Evolutionary conservation across 75 land plant genomes (phyloP).

Genomic region (Pinus albicaulis): DNA sequence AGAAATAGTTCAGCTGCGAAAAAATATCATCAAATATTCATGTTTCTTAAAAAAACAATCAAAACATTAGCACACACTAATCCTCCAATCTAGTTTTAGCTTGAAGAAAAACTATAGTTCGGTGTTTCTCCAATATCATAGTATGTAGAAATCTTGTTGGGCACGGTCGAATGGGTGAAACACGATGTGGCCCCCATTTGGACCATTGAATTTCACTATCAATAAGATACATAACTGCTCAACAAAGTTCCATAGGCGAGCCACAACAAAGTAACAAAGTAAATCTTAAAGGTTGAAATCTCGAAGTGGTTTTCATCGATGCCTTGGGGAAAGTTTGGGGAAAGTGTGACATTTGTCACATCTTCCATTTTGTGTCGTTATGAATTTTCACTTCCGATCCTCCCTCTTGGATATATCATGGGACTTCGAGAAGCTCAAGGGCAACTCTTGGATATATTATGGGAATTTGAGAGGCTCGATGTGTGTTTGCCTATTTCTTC

Average conservation of each 20-base stretch:
- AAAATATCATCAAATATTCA: too few relatives aligned
- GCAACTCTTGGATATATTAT: slow-evolving; percentile 11
- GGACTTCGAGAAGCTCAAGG: neutral
- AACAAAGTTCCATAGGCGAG: neutral
- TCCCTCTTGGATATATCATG: slow-evolving; percentile 25
- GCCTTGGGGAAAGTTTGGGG: slow-evolving; percentile 49
- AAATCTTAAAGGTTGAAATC: neutral
- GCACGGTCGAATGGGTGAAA: neutral
- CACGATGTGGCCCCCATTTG: neutral
- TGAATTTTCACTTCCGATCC: slow-evolving; percentile 55
- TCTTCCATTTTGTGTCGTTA: slow-evolving; percentile 41
- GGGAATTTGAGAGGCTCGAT: slow-evolving; percentile 10
- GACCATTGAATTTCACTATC: neutral
- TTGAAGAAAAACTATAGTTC: neutral
- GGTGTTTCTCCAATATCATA: neutral
- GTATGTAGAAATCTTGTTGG: neutral
- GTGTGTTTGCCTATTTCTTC: slow-evolving; percentile 25
- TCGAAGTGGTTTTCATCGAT: slow-evolving; percentile 11
- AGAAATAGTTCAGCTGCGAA: too few relatives aligned
- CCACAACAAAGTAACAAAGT: neutral
- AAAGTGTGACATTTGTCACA: slow-evolving; percentile 27
- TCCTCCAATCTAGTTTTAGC: neutral
- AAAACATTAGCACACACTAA: neutral
- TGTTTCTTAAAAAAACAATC: too few relatives aligned
- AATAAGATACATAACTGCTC: neutral